Percentiles rank a stretch among this genome's conserved stretches.
phyloP scores from a whole-genome alignment of 139 green algal species.

The Haematococcus lacustris region DNA sequence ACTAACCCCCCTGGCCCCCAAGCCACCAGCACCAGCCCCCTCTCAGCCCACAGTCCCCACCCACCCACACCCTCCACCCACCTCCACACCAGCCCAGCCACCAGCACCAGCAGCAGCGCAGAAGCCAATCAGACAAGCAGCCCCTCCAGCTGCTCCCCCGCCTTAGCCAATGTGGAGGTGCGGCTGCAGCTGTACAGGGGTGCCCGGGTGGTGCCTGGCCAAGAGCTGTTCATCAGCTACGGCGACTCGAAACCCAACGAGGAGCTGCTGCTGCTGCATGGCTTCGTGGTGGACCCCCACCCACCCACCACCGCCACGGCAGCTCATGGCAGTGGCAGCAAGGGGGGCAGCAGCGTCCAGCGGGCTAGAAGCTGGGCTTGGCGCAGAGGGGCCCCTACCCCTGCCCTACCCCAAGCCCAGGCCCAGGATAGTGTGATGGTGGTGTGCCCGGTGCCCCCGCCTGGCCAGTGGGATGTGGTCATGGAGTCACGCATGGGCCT shows the following conservation, averaged over 20 bases:
- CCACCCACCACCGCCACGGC: conserved; percentile 44
- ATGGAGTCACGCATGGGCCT: conserved; percentile 35
- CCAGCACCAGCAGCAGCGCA: background rate
- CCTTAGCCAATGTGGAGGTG: background rate
- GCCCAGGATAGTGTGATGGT: conserved; percentile 5
- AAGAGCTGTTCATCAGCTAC: conserved; percentile 56
- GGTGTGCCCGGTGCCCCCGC: background rate
- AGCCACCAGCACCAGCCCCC: background rate
- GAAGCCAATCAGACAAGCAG: background rate
- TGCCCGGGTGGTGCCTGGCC: conserved; percentile 14
- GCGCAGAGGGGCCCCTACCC: too few species aligned
- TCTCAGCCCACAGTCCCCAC: background rate
- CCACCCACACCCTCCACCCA: background rate
- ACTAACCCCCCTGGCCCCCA: background rate
- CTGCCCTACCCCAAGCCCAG: background rate
- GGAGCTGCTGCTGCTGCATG: conserved; percentile 78
- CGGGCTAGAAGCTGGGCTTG: background rate
- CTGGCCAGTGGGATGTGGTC: conserved; percentile 40
- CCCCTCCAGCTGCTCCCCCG: too few species aligned
- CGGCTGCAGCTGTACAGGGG: conserved; percentile 28
- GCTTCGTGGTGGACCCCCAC: conserved; percentile 60
- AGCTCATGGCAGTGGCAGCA: background rate
- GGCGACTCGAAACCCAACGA: conserved; percentile 63
- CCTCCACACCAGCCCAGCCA: background rate
- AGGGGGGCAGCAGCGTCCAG: background rate